These are phyloP conservation scores for Penicillium corylophilum DNA, from an alignment of 2,329 filamentous ascomycete species.

Conservation along the genomic window DNA sequence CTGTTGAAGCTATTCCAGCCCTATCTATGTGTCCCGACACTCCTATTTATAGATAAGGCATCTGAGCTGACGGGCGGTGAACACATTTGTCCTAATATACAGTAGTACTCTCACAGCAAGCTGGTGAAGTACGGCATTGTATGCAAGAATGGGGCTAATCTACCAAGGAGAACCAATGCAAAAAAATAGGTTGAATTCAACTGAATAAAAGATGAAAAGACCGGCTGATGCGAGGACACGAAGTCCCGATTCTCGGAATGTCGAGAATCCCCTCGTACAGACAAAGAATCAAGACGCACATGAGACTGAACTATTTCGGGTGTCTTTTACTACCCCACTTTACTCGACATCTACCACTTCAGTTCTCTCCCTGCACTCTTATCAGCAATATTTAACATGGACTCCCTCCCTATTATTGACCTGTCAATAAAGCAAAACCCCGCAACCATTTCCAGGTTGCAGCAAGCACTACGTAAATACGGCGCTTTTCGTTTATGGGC, in stretches of 20 bases:
- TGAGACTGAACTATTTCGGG: background rate
- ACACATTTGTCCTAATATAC: no score
- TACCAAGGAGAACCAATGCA: conserved; percentile 5
- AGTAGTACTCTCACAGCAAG: conserved; percentile 6
- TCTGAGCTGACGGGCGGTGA: no score
- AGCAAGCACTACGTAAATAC: background rate
- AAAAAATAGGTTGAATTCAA: background rate
- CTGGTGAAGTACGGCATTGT: conserved; percentile 7
- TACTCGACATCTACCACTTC: background rate
- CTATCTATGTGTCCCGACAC: no score
- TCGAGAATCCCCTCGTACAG: no score
- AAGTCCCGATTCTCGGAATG: background rate
- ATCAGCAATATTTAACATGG: background rate
- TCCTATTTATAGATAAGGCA: no score
- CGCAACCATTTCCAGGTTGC: background rate
- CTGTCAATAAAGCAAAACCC: background rate
- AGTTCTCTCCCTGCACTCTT: no score
- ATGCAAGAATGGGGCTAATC: conserved; percentile 6
- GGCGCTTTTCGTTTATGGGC: conserved; percentile 9
- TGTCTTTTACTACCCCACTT: background rate
- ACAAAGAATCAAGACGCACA: background rate
- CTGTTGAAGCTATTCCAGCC: no score
- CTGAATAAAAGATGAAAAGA: conserved; percentile 1
- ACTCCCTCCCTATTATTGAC: conserved; percentile 5
- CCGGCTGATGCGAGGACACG: background rate